A percentile compares a stretch with the other conserved stretches of the same genome.
phyloP scores from a whole-genome alignment of 441 rosid species.

The Croton laevigatus region DNA sequence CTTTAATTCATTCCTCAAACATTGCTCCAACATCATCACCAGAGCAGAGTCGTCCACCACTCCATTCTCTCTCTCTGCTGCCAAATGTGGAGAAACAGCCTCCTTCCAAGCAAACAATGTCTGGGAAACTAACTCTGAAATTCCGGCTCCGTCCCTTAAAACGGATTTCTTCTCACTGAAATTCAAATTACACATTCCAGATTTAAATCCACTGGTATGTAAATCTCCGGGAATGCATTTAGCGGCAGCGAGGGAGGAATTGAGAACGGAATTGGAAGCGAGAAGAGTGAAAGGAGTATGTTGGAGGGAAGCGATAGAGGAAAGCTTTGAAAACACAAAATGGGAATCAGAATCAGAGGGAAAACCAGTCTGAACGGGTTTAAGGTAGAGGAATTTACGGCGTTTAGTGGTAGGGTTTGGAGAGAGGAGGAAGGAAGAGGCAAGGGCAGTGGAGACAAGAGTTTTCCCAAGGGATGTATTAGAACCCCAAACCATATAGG shows the following conservation, averaged over 20 bases:
- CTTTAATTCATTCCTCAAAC: constrained; percentile 43
- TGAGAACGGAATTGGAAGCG: constrained; percentile 56
- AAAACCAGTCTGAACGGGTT: constrained; percentile 89
- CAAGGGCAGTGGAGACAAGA: constrained; percentile 86
- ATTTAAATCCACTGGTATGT: neutral
- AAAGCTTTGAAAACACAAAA: constrained; percentile 63
- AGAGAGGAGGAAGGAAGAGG: constrained; percentile 70
- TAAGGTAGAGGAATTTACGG: constrained; percentile 61
- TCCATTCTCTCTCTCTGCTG: constrained; percentile 68
- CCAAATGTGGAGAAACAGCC: constrained; percentile 92
- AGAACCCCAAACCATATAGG: constrained; percentile 74
- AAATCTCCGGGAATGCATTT: constrained; percentile 25
- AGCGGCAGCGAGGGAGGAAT: constrained; percentile 56
- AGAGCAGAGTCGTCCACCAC: constrained; percentile 46
- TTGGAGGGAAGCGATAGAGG: constrained; percentile 51
- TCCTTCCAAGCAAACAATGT: constrained; percentile 87
- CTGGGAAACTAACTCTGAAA: constrained; percentile 54
- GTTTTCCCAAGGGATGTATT: constrained; percentile 97
- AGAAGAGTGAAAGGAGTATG: constrained; percentile 30
- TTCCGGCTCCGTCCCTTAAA: constrained; percentile 25
- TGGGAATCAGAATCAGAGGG: constrained; percentile 87
- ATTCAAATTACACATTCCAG: constrained; percentile 51
- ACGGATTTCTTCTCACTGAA: constrained; percentile 39
- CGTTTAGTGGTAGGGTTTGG: constrained; percentile 12
- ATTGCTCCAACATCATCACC: constrained; percentile 41